Conservation (phyloP, 2,329 filamentous ascomycete species). For the Microcyclospora pomicola region DNA sequence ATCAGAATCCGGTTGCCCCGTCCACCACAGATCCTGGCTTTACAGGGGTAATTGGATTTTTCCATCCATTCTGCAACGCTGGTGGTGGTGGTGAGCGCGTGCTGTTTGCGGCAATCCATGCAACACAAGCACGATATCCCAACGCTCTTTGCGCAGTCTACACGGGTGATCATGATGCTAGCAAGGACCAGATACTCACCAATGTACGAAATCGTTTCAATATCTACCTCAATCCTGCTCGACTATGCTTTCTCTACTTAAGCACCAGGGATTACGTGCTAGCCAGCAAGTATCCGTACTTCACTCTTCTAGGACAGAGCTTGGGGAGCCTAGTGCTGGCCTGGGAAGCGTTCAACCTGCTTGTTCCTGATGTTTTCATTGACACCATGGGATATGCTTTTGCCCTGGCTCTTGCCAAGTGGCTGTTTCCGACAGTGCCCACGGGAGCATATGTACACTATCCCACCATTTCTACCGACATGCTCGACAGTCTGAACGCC, state of each 20-base stretch:
- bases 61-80: constrained; percentile 97
- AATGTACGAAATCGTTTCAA: constrained; percentile 65
- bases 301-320: constrained; percentile 89
- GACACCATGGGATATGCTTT: constrained; percentile 99
- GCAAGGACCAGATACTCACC: constrained; percentile 61
- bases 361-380: constrained; percentile 86
- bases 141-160: constrained; percentile 84
- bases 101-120: constrained; percentile 86
- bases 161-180: constrained; percentile 83
- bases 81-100: constrained; percentile 92
- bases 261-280: constrained; percentile 77
- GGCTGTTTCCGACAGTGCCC: constrained; percentile 65
- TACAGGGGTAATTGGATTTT: constrained; percentile 84
- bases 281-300: constrained; percentile 74
- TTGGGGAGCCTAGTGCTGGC: constrained; percentile 75
- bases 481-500: constrained; percentile 67
- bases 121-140: constrained; percentile 80
- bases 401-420: constrained; percentile 65
- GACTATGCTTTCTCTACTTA: constrained; percentile 79
- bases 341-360: constrained; percentile 82
- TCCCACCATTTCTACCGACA: constrained; percentile 94
- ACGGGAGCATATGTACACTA: constrained; percentile 95
- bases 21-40: constrained; percentile 45
- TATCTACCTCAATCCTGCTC: constrained; percentile 72
- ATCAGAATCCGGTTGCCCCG: constrained; percentile 32